Percentiles rank a stretch among this genome's conserved stretches.
Evolutionary conservation across 2,329 filamentous ascomycete species (phyloP).

Genomic region (Neonectria punicea): DNA sequence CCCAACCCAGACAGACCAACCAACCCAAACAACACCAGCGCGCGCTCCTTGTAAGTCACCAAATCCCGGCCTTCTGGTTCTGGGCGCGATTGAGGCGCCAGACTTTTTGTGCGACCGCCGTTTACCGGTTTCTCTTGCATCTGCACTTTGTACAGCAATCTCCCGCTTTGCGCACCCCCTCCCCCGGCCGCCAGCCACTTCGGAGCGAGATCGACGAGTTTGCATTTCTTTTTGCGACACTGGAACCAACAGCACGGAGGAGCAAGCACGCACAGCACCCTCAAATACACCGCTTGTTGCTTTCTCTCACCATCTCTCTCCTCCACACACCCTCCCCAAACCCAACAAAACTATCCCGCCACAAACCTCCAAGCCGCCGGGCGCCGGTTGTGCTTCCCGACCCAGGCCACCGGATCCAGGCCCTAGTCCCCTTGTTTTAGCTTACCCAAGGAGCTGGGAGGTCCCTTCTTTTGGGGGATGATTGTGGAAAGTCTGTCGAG

Average conservation of each 20-base stretch:
- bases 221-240: background rate
- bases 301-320: background rate
- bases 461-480: background rate
- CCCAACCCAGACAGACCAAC: background rate
- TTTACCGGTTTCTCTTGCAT: background rate
- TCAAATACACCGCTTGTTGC: too few species aligned
- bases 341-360: conserved; percentile 8
- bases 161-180: conserved; percentile 7
- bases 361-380: conserved; percentile 31
- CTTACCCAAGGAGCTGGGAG: conserved; percentile 39
- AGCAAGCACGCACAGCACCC: background rate
- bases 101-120: background rate
- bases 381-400: conserved; percentile 35
- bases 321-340: background rate
- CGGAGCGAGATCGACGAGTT: conserved; percentile 4
- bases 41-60: conserved; percentile 1
- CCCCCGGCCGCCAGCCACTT: background rate
- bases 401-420: conserved; percentile 41
- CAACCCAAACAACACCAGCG: conserved; percentile 1
- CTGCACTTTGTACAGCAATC: background rate
- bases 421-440: conserved; percentile 35
- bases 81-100: background rate
- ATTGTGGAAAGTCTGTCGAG: background rate
- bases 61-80: conserved; percentile 2
- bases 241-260: background rate